Conservation (phyloP, 2,329 filamentous ascomycete species). For the Huntiella omanensis region DNA sequence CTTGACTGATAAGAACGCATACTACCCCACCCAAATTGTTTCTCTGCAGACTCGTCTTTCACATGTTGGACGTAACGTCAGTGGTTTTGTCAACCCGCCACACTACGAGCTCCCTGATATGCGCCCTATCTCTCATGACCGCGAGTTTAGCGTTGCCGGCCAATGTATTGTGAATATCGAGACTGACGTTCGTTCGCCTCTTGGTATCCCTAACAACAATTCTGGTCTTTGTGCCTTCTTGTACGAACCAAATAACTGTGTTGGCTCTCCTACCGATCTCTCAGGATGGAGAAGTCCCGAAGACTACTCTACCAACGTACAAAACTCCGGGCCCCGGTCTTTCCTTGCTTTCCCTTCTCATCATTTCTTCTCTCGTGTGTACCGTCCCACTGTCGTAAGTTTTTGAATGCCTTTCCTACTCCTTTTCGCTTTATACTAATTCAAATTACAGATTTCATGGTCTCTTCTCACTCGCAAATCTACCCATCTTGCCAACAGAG, state of each 20-base stretch:
- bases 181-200: slow-evolving; percentile 15
- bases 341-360: slow-evolving; percentile 35
- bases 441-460: slow-evolving; percentile 21
- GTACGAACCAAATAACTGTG: slow-evolving; percentile 32
- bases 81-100: slow-evolving; percentile 13
- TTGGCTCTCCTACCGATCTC: slow-evolving; percentile 17
- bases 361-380: slow-evolving; percentile 38
- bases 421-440: background rate
- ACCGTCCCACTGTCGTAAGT: slow-evolving; percentile 33
- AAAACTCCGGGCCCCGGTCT: slow-evolving; percentile 24
- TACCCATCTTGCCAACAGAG: slow-evolving; percentile 30
- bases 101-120: slow-evolving; percentile 22
- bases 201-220: slow-evolving; percentile 14
- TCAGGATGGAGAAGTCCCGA: slow-evolving; percentile 21
- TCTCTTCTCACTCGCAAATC: slow-evolving; percentile 30
- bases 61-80: slow-evolving; percentile 1
- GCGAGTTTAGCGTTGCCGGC: slow-evolving; percentile 24
- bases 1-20: slow-evolving; percentile 21
- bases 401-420: background rate
- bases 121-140: slow-evolving; percentile 18
- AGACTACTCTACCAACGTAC: slow-evolving; percentile 20
- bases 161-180: slow-evolving; percentile 22
- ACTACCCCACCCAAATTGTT: slow-evolving; percentile 23
- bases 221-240: slow-evolving; percentile 31
- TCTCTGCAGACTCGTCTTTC: slow-evolving; percentile 26